phyloP scores from a whole-genome alignment of 495 filamentous ascomycete genomes.

The Parmelia sp. region DNA sequence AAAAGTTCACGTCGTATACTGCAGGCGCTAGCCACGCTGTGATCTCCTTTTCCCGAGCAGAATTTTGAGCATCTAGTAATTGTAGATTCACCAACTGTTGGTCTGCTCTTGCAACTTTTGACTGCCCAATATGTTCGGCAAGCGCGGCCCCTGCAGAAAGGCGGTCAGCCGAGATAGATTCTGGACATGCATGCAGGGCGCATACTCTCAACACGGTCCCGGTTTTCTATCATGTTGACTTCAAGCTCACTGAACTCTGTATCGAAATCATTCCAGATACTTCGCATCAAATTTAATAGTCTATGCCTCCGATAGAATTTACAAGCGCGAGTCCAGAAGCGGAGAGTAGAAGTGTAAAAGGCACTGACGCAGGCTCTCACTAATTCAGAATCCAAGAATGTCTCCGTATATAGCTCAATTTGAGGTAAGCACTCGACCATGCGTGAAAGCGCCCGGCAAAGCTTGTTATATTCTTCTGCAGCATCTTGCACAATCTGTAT shows the following conservation, averaged over 20 bases:
- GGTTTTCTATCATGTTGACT: neutral
- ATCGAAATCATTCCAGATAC: neutral
- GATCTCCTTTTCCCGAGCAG: neutral
- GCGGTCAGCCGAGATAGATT: no score
- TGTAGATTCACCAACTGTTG: neutral
- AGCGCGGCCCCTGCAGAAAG: neutral
- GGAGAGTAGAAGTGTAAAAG: neutral
- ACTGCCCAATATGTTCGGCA: neutral
- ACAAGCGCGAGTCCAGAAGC: constrained; percentile 2
- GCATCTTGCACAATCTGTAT: constrained; percentile 6
- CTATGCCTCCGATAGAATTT: neutral
- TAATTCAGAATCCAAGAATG: neutral
- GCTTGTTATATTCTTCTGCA: constrained; percentile 7
- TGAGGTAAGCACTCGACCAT: constrained; percentile 1
- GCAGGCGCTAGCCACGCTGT: constrained; percentile 1
- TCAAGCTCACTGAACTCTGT: neutral
- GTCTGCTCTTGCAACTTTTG: neutral
- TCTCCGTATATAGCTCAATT: constrained; percentile 1
- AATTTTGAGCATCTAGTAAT: neutral
- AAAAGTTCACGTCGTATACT: constrained; percentile 3
- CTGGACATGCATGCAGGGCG: neutral
- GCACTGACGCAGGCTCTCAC: neutral
- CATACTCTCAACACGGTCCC: neutral
- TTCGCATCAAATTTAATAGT: neutral
- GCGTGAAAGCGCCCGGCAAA: neutral